Conservation (phyloP, 257 asterid genomes). For the Ocimum tenuiflorum region DNA sequence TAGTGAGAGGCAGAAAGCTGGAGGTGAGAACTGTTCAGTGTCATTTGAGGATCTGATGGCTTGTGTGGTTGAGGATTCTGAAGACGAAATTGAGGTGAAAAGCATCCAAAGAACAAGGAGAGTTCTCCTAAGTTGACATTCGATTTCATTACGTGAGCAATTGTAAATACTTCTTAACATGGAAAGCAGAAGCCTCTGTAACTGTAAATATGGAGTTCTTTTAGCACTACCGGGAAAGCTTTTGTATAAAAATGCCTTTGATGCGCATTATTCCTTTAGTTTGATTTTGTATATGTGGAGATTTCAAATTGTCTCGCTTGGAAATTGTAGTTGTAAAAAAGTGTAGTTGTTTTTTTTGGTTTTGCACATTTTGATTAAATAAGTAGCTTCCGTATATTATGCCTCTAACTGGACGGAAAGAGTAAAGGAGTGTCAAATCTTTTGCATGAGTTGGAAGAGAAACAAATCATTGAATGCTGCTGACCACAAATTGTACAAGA, state of each 20-base stretch:
- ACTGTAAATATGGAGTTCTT: not conserved
- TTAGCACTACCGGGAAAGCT: no score
- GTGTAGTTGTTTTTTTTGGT: no score
- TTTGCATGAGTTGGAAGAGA: no score
- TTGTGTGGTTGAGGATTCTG: slow-evolving; percentile 53
- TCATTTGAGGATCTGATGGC: slow-evolving; percentile 29
- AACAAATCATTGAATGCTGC: no score
- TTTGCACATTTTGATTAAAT: no score
- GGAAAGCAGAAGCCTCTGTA: not conserved
- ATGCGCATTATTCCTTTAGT: not conserved
- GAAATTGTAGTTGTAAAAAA: no score
- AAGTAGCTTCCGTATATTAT: no score
- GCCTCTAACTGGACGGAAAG: no score
- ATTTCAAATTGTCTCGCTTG: no score
- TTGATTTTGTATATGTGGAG: not conserved
- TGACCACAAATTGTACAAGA: no score
- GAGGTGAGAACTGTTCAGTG: slow-evolving; percentile 2
- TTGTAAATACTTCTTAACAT: not conserved
- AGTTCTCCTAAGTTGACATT: not conserved
- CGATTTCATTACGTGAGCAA: not conserved
- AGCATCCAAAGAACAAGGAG: slow-evolving; percentile 7
- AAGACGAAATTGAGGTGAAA: slow-evolving; percentile 30
- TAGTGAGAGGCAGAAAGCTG: slow-evolving; percentile 16
- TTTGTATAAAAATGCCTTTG: not conserved
- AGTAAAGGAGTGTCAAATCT: no score